These are phyloP conservation scores for Auriscalpium orientale DNA, from an alignment of 768 basidiomycete genomes.

Conservation along the genomic window DNA sequence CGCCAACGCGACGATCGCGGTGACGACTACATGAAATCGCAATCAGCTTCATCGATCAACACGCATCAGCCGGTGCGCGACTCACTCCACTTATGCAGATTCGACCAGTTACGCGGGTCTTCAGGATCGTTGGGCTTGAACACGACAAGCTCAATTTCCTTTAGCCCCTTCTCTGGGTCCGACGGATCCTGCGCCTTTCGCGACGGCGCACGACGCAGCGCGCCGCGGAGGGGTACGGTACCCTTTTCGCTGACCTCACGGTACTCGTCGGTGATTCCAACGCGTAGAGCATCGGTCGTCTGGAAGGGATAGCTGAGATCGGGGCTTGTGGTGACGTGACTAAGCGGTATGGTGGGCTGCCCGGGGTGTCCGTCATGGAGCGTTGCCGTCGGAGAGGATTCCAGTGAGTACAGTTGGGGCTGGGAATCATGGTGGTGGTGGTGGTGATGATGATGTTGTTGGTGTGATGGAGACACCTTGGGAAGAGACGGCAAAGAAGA, in stretches of 20 bases:
- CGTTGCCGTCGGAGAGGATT: neutral
- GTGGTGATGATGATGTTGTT: no score
- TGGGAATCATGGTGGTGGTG: neutral
- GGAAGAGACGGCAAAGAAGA: no score
- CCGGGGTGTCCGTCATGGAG: neutral
- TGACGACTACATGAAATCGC: slow-evolving; percentile 17
- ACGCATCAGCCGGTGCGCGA: neutral
- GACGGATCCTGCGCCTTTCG: no score
- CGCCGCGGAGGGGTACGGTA: no score
- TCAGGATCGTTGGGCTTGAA: no score
- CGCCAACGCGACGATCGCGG: slow-evolving; percentile 22
- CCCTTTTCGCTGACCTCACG: no score
- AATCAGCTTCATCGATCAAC: neutral
- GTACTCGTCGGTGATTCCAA: no score
- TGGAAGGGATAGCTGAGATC: slow-evolving; percentile 24
- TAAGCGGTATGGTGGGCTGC: neutral
- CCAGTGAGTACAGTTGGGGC: neutral
- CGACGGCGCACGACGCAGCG: no score
- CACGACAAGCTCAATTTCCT: no score
- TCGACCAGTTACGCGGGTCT: slow-evolving; percentile 33
- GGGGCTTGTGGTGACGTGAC: slow-evolving; percentile 16
- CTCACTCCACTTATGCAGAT: slow-evolving; percentile 27
- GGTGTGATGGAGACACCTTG: no score
- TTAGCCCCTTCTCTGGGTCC: no score
- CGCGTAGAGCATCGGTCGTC: no score